phyloP scores from a whole-genome alignment of 1,139 yeast genomes.

The Sugiyamaella pinicola region DNA sequence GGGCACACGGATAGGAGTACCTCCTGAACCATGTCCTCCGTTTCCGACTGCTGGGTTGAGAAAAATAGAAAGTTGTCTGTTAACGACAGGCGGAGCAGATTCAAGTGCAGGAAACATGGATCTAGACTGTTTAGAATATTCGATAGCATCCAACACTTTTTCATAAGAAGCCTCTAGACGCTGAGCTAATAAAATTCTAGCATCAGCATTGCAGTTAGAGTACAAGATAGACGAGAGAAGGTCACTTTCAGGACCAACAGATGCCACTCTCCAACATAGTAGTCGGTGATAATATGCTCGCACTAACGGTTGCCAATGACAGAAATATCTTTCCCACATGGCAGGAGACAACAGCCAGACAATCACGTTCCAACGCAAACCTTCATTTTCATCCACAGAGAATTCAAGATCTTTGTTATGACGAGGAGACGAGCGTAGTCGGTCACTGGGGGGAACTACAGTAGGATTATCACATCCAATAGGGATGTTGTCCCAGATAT shows the following conservation, averaged over 20 bases:
- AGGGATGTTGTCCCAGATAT: slow-evolving; percentile 77
- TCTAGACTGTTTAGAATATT: slow-evolving; percentile 23
- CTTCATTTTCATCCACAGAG: slow-evolving; percentile 26
- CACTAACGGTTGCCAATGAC: slow-evolving; percentile 80
- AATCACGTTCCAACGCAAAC: slow-evolving; percentile 41
- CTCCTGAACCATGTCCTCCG: neutral
- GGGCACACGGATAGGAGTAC: slow-evolving; percentile 17
- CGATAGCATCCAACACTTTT: slow-evolving; percentile 32
- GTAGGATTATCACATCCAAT: slow-evolving; percentile 26
- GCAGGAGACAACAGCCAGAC: slow-evolving; percentile 56
- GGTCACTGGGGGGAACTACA: neutral
- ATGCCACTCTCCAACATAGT: slow-evolving; percentile 68
- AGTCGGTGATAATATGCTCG: slow-evolving; percentile 69
- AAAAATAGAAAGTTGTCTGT: slow-evolving; percentile 50
- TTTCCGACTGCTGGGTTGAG: slow-evolving; percentile 42
- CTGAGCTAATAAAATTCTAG: slow-evolving; percentile 33
- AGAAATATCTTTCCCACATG: slow-evolving; percentile 59
- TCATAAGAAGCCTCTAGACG: slow-evolving; percentile 34
- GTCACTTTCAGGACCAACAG: slow-evolving; percentile 38
- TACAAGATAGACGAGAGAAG: slow-evolving; percentile 36
- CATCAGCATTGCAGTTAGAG: slow-evolving; percentile 38
- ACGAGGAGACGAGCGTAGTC: neutral
- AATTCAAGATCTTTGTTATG: slow-evolving; percentile 25
- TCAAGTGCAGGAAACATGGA: slow-evolving; percentile 36
- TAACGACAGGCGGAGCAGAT: slow-evolving; percentile 55